A percentile compares a stretch with the other conserved stretches of the same genome.
Evolutionary conservation across 2,329 filamentous ascomycete genomes (phyloP).

Genomic region (Hymenoscyphus albidus): DNA sequence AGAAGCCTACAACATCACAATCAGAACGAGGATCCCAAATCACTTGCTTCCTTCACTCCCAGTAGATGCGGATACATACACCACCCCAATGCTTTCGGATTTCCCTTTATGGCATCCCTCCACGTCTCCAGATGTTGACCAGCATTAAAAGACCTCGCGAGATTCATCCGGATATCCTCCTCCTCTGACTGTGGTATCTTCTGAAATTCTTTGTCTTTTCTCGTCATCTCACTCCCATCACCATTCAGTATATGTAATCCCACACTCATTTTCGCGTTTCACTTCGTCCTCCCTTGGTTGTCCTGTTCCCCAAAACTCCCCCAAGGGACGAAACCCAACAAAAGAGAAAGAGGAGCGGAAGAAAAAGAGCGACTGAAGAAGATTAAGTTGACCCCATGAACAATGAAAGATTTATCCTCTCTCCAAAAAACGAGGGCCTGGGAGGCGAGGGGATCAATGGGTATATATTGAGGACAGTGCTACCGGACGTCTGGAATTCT

Average conservation of each 20-base stretch:
- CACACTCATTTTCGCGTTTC: neutral
- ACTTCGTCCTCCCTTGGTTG: neutral
- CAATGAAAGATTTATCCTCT: neutral
- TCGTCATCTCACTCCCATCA: neutral
- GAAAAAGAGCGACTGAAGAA: neutral
- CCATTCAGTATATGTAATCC: neutral
- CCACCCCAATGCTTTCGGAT: slow-evolving; percentile 21
- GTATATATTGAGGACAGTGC: neutral
- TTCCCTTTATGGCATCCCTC: slow-evolving; percentile 17
- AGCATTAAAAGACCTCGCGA: neutral
- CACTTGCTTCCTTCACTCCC: neutral
- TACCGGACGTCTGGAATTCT: neutral
- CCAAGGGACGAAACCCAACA: neutral
- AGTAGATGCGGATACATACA: slow-evolving; percentile 12
- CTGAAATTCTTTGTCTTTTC: neutral
- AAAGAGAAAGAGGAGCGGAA: neutral
- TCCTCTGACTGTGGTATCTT: neutral
- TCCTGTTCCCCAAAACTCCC: neutral
- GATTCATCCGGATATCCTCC: slow-evolving; percentile 7
- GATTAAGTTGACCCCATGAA: neutral
- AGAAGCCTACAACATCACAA: slow-evolving; percentile 13
- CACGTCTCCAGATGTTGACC: slow-evolving; percentile 15
- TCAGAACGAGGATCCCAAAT: neutral
- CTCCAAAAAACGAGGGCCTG: neutral
- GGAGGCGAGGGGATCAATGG: neutral